Evolutionary conservation across 495 filamentous ascomycete genomes (phyloP).

Genomic region (Bacidia gigantensis): DNA sequence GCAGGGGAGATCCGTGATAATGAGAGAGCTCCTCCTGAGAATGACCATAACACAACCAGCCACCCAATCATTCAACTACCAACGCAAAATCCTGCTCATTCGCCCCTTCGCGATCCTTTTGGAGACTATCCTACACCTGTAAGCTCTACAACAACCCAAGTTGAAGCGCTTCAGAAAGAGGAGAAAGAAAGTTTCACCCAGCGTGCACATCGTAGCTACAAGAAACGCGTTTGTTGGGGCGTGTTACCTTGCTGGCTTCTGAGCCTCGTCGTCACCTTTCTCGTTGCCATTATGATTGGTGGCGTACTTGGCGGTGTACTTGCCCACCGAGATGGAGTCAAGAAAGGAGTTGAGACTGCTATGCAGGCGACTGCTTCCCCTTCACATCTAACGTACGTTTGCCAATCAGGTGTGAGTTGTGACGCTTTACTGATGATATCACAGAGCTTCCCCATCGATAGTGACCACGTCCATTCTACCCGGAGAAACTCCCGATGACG

Average conservation of each 20-base stretch:
- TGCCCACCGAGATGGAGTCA: slow-evolving; percentile 14
- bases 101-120: background rate
- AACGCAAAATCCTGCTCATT: slow-evolving; percentile 20
- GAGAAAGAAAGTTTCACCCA: slow-evolving; percentile 35
- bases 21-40: too few species aligned
- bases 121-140: slow-evolving; percentile 29
- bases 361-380: slow-evolving; percentile 15
- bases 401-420: slow-evolving; percentile 8
- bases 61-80: background rate
- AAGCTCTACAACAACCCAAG: slow-evolving; percentile 13
- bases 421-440: background rate
- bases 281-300: slow-evolving; percentile 41
- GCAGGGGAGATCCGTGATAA: too few species aligned
- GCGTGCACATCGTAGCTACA: slow-evolving; percentile 42
- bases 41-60: background rate
- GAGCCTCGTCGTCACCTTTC: slow-evolving; percentile 40
- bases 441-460: background rate
- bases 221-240: slow-evolving; percentile 46
- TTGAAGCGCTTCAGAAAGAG: slow-evolving; percentile 21
- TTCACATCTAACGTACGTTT: slow-evolving; percentile 26
- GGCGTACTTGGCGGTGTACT: slow-evolving; percentile 48
- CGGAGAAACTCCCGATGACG: slow-evolving; percentile 42
- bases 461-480: slow-evolving; percentile 36
- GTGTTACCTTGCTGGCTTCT: slow-evolving; percentile 57
- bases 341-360: slow-evolving; percentile 6